Base-by-base conservation (phyloP, 352 stramenopile genomes). In the Phytophthora sansomeana region DNA sequence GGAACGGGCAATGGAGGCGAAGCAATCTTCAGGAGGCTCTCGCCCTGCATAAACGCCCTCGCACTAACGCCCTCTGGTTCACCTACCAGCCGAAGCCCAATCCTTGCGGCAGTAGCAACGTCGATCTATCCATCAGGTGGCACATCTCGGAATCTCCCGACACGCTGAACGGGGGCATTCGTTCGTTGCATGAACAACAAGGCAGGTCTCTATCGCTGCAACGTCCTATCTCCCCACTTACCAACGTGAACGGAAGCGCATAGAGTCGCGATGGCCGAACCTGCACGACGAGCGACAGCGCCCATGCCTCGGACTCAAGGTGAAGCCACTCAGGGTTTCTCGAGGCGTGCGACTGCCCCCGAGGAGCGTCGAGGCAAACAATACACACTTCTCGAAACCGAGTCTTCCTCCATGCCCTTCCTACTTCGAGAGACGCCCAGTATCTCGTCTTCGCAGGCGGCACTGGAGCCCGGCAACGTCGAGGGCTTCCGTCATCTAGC, bases 401-500 rank as follows among this genome's bases (percentile, higher is more conserved):
- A 42, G 17, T 33, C 41, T 9, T 24, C 30, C 0, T 38, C 50
- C n/a, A 72, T 71, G 55, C 49, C 60, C n/a, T 47, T 39, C 17
- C 44, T 10, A 38, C 32, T 16, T 10, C 57, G 50, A 54, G 60
- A 65, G 4, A 67, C 42, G 16, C 17, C 54, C 1, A 58, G 52
- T n/a, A 58, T 65, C 14, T 69, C 63, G 52, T 63, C 68, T 5
- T 62, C 68, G 0, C 47, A 73, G 21, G 58, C 74, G 3, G 38
- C 57, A 1, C 53, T 89, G 14, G 66, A 50, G 4, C 51, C 66
- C 13, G 60, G 65, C 0, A 78, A 86, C 28, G 70, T 67, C 42
- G 63, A 72, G 28, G 61, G 67, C 1, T 85, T 80, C 50, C 77
- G 81, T n/a, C 41, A 64, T 6, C 42, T 85, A 21, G 76, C 72